Base-by-base conservation (phyloP, 352 stramenopile genomes). In the Pythium oligandrum region DNA sequence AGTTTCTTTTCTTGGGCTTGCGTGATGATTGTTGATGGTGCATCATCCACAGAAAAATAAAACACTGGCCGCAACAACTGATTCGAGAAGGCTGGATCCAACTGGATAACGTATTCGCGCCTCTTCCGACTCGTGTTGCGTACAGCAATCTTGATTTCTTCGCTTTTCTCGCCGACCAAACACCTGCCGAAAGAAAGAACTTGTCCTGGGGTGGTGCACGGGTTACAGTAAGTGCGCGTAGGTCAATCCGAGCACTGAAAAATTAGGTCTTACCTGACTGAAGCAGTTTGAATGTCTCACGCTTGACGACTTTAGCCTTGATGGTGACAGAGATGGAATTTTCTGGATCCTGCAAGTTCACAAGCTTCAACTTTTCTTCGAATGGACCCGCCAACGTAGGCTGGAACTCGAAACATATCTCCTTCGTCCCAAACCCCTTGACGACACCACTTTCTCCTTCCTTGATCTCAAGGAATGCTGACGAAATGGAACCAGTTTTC, bases 401-500 rank as follows among this genome's bases (percentile, higher is more conserved):
- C 38, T 93, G 79, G 46, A 96, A 96, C 61, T 94, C 80, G 44
- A 96, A 96, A 33, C 72, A 91, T 52, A 96, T 93, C 54, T 96
- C 82, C 61, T 90, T 92, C 11, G 83, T 90, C 6, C 86, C 86
- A 53, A 96, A 96, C 4, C 76, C 68, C 48, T 94, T 93, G 9
- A 96, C 84, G 11, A 96, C 84, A 51, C 86, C 86, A 48, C 90
- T 62, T 31, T 93, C 77, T 36, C 86, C 86, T 58, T 94, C 83
- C 55, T 96, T 94, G 50, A 96, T 94, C 48, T 93, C 81, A 31
- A 96, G 56, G 48, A 96, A 96, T 1, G 75, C 83, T 4, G 86
- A 96, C 31, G 86, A 96, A 59, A 96, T 96, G n/a, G 83, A 94
- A 2, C 86, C 86, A 2, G 86, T 96, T 61, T 96, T 96, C 50